A percentile compares a stretch with the other conserved stretches of the same genome.
Conservation (phyloP, 2,329 filamentous ascomycete genomes). For the Diaporthe nobilis region DNA sequence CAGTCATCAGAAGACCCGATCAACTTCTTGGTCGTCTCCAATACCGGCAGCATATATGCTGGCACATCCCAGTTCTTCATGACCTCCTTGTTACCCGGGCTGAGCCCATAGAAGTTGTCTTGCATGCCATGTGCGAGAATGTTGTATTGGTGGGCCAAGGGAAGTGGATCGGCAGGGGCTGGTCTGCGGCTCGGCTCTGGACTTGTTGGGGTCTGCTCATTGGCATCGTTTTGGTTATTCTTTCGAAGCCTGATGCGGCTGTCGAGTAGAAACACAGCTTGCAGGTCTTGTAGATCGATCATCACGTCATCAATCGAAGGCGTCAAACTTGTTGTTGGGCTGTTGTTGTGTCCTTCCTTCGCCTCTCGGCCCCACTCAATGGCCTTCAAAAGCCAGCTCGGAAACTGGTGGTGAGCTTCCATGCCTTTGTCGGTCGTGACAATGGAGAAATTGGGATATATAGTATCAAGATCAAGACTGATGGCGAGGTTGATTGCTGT, state of each 20-base stretch:
- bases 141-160: neutral
- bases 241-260: neutral
- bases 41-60: neutral
- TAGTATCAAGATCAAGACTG: neutral
- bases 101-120: neutral
- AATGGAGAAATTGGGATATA: neutral
- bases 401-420: neutral
- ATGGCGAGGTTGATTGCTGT: neutral
- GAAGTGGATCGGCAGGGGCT: neutral
- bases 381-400: neutral
- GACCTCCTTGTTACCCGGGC: neutral
- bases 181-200: too few relatives aligned
- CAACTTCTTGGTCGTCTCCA: neutral
- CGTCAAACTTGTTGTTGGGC: neutral
- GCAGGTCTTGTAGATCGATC: neutral
- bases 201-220: neutral
- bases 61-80: conserved; percentile 9
- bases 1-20: neutral
- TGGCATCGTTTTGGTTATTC: too few relatives aligned
- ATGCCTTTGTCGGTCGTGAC: neutral
- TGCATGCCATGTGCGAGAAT: neutral
- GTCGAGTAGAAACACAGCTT: neutral
- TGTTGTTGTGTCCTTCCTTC: neutral
- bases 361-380: neutral
- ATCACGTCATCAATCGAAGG: neutral